phyloP scores from a whole-genome alignment of 257 asterid species.

The Ilex asprella region DNA sequence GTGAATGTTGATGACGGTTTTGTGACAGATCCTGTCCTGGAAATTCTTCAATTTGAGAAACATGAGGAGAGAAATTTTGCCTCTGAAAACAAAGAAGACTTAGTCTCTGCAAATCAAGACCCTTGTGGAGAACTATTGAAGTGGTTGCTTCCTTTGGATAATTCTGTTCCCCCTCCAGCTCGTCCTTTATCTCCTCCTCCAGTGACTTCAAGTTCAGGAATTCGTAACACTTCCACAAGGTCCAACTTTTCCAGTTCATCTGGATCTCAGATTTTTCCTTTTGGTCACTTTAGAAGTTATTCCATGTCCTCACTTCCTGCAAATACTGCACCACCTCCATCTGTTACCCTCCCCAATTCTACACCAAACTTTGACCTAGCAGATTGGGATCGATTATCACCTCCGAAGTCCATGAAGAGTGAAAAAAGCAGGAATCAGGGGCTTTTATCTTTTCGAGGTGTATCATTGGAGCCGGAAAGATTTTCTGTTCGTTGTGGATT shows the following conservation, averaged over 20 bases:
- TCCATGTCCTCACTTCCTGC: constrained; percentile 97
- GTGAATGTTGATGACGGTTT: constrained; percentile 71
- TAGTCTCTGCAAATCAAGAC: constrained; percentile 41
- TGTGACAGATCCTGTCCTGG: constrained; percentile 78
- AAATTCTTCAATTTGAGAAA: constrained; percentile 91
- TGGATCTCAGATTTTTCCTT: constrained; percentile 84
- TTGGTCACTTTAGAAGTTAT: constrained; percentile 88
- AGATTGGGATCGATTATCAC: constrained; percentile 79
- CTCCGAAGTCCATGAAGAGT: constrained; percentile 45
- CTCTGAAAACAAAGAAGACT: constrained; percentile 36
- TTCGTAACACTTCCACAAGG: constrained; percentile 63
- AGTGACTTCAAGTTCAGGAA: constrained; percentile 56
- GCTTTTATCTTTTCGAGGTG: constrained; percentile 89
- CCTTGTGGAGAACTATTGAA: constrained; percentile 72
- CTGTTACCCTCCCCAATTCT: constrained; percentile 41
- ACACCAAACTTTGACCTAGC: constrained; percentile 53
- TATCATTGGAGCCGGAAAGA: constrained; percentile 83
- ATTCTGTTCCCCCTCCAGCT: constrained; percentile 62
- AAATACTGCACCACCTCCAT: constrained; percentile 47
- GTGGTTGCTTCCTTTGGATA: constrained; percentile 97
- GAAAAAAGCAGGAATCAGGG: constrained; percentile 54
- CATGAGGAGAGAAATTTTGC: constrained; percentile 46
- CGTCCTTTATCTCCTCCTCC: constrained; percentile 70
- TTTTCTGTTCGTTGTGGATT: constrained; percentile 93
- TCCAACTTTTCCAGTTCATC: constrained; percentile 54